A percentile compares a stretch with the other conserved stretches of the same genome.
Conservation (phyloP, 805 yeast genomes). For the Huiozyma sinensis region DNA sequence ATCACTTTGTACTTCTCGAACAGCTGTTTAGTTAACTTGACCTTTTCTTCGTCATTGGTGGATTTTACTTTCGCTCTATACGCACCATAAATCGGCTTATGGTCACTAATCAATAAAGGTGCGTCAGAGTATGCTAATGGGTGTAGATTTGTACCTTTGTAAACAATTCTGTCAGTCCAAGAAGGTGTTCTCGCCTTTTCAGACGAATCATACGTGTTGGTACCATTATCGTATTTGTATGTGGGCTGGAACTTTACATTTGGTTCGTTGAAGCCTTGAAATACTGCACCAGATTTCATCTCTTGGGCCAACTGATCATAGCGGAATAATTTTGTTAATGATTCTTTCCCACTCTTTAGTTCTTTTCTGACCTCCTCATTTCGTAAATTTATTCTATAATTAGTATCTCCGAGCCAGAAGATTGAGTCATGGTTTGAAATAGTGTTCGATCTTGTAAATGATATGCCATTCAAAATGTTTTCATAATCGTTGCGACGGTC, state of each 20-base stretch:
- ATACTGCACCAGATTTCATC: slow-evolving; percentile 60
- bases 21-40: slow-evolving; percentile 43
- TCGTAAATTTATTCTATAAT: slow-evolving; percentile 62
- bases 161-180: slow-evolving; percentile 89
- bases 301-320: slow-evolving; percentile 74
- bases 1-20: slow-evolving; percentile 44
- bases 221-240: slow-evolving; percentile 82
- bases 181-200: slow-evolving; percentile 91
- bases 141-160: slow-evolving; percentile 43
- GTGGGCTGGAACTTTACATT: slow-evolving; percentile 78
- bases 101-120: slow-evolving; percentile 67
- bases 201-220: slow-evolving; percentile 70
- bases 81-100: slow-evolving; percentile 83
- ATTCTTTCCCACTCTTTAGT: slow-evolving; percentile 35
- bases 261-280: slow-evolving; percentile 67
- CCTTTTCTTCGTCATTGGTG: slow-evolving; percentile 53
- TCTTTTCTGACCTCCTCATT: slow-evolving; percentile 64
- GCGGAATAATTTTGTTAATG: slow-evolving; percentile 38
- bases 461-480: slow-evolving; percentile 62
- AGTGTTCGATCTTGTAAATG: slow-evolving; percentile 67
- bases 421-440: slow-evolving; percentile 76
- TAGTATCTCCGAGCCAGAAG: slow-evolving; percentile 92
- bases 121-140: slow-evolving; percentile 64
- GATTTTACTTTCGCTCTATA: slow-evolving; percentile 57
- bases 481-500: slow-evolving; percentile 83